These are phyloP conservation scores for Colletotrichum melonis DNA, from an alignment of 2,329 filamentous ascomycete species.

Conservation along the genomic window DNA sequence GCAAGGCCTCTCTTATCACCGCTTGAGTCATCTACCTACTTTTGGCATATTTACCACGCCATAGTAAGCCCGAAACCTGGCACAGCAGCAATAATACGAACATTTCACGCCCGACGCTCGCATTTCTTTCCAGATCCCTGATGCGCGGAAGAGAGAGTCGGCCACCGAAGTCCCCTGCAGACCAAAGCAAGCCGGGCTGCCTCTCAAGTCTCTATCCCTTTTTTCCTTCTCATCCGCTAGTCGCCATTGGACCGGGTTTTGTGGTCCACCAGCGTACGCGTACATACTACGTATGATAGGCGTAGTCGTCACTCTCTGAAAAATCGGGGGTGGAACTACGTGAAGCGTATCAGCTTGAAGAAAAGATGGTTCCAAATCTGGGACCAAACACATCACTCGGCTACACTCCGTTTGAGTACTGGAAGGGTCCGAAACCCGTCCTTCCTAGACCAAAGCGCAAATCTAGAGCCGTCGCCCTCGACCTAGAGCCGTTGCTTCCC, in stretches of 20 bases:
- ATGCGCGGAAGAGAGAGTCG: neutral
- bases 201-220: neutral
- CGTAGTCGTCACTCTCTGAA: constrained; percentile 28
- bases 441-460: constrained; percentile 23
- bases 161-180: constrained; percentile 18
- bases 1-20: neutral
- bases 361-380: constrained; percentile 32
- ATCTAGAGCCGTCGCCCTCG: constrained; percentile 20
- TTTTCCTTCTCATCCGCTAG: neutral
- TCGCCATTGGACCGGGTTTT: constrained; percentile 19
- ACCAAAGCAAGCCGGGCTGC: neutral
- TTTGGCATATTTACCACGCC: constrained; percentile 3
- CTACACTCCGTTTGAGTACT: constrained; percentile 42
- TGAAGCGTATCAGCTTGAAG: constrained; percentile 26
- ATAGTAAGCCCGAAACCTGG: constrained; percentile 5
- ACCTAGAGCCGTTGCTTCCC: constrained; percentile 29
- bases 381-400: constrained; percentile 35
- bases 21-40: neutral
- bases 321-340: constrained; percentile 11
- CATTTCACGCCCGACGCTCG: neutral
- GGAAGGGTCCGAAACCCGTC: constrained; percentile 40
- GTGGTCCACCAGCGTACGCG: constrained; percentile 27
- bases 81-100: constrained; percentile 14
- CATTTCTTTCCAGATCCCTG: neutral
- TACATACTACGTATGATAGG: constrained; percentile 30